Percentiles rank a stretch among this genome's conserved stretches.
Evolutionary conservation across 1,284 basidiomycete genomes (phyloP).

Genomic region (Ustilago trichophora): DNA sequence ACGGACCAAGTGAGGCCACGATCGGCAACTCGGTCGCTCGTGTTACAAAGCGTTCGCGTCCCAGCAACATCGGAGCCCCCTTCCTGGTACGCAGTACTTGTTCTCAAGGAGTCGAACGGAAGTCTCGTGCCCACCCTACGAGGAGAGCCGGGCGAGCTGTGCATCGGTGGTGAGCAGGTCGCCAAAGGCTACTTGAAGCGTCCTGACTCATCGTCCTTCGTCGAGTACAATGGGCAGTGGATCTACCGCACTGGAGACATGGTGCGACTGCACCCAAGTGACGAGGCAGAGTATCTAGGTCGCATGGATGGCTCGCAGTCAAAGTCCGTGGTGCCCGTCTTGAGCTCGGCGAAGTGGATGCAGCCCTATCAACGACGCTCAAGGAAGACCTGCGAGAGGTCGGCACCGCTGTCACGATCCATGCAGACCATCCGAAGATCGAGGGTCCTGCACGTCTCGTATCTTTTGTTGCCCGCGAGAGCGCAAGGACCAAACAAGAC

Average conservation of each 20-base stretch:
- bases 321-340: constrained; percentile 63
- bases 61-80: constrained; percentile 54
- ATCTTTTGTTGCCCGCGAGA: constrained; percentile 36
- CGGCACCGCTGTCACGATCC: constrained; percentile 39
- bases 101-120: constrained; percentile 37
- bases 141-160: constrained; percentile 60
- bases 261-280: constrained; percentile 50
- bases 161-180: constrained; percentile 59
- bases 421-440: constrained; percentile 39
- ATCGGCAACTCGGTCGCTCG: constrained; percentile 62
- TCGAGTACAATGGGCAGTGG: constrained; percentile 17
- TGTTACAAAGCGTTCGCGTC: constrained; percentile 31
- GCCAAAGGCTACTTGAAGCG: constrained; percentile 54
- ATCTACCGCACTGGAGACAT: constrained; percentile 62
- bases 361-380: constrained; percentile 19
- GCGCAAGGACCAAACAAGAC: constrained; percentile 9
- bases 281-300: constrained; percentile 59
- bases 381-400: constrained; percentile 5
- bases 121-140: constrained; percentile 40
- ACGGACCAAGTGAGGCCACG: constrained; percentile 63
- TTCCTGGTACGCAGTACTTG: constrained; percentile 59
- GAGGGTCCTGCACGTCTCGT: constrained; percentile 42
- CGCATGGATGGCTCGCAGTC: constrained; percentile 59
- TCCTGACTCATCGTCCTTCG: constrained; percentile 42
- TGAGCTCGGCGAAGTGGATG: constrained; percentile 60